Base-by-base conservation (phyloP, 1,284 basidiomycete species). In the Trichosporon ovoides region DNA sequence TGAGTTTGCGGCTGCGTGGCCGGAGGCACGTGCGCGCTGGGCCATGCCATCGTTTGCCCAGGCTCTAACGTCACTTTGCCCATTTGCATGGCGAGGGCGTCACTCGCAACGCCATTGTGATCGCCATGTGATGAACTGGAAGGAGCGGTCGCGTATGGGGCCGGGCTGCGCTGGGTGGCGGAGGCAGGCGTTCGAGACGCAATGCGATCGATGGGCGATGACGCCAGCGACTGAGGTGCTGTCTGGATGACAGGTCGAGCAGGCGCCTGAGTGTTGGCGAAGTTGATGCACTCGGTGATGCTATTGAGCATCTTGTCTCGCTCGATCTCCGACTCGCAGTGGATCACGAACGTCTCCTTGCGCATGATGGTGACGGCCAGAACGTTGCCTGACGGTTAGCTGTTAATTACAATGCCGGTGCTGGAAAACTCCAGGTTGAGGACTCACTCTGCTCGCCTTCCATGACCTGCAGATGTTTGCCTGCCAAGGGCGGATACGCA, bases 401-500 rank as follows among this genome's bases (percentile, higher is more conserved):
- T 49, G 19, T 7, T 9, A 4, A 28, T 18, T 14, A 10, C 6
- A n/a, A 14, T n/a, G 3, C n/a, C 22, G 22, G 22, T 28, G 16
- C 7, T 16, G n/a, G 18, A 24, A 22, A 48, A 16, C 43, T 48
- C 43, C 43, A 48, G 22, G 43, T 28, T 10, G 28, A 9, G 9
- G 14, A 74, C 81, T 62, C 66, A 71, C 71, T 68, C 55, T 76
- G 74, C 58, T 81, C 79, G 6, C 85, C 80, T 67, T 86, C 87
- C 24, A 78, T 80, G n/a, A 87, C 84, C 64, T 83, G 83, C 55
- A 98, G 80, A 69, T 97, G 92, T 74, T 97, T 98, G 5, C 93
- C 94, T 9, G 96, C 88, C 53, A 99, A 79, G 3, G 96, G 96
- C 19, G 96, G 96, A 79, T 96, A 99, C 63, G 88, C 84, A 53